These are phyloP conservation scores for Plectosphaerella cucumerina DNA, from an alignment of 2,329 filamentous ascomycete genomes.

Conservation along the genomic window DNA sequence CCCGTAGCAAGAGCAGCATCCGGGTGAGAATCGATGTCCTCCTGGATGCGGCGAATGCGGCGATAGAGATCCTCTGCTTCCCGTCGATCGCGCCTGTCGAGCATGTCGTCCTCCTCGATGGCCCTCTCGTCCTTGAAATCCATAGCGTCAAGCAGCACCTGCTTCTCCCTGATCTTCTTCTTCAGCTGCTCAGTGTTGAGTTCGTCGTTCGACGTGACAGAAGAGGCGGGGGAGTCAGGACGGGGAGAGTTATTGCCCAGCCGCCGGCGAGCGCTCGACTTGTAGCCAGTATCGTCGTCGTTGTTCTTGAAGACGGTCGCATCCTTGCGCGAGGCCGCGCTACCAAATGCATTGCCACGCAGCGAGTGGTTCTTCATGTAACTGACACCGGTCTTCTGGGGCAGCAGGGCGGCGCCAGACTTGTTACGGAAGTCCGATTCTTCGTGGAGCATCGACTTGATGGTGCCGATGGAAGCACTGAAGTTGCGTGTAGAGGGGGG, in stretches of 20 bases:
- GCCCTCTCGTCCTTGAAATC: constrained; percentile 93
- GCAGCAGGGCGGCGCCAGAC: constrained; percentile 83
- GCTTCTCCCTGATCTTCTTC: constrained; percentile 92
- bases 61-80: constrained; percentile 94
- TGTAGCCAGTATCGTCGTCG: constrained; percentile 87
- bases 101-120: constrained; percentile 83
- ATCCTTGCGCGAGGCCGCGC: constrained; percentile 71
- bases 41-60: constrained; percentile 84
- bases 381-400: constrained; percentile 96
- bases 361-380: constrained; percentile 97
- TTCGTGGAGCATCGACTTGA: constrained; percentile 84
- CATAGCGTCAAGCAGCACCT: constrained; percentile 90
- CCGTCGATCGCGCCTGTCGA: constrained; percentile 84
- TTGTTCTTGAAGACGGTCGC: constrained; percentile 97
- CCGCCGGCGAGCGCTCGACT: constrained; percentile 86
- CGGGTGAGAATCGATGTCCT: constrained; percentile 90
- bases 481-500: constrained; percentile 93
- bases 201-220: constrained; percentile 71
- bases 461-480: constrained; percentile 85
- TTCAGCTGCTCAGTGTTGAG: constrained; percentile 79
- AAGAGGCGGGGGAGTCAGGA: constrained; percentile 67
- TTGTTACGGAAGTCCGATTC: constrained; percentile 88
- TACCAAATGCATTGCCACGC: constrained; percentile 56
- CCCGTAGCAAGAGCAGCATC: constrained; percentile 65
- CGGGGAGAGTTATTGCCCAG: constrained; percentile 75